Conservation (phyloP, 2,329 filamentous ascomycete species). For the Ophiostoma fasciatum region DNA sequence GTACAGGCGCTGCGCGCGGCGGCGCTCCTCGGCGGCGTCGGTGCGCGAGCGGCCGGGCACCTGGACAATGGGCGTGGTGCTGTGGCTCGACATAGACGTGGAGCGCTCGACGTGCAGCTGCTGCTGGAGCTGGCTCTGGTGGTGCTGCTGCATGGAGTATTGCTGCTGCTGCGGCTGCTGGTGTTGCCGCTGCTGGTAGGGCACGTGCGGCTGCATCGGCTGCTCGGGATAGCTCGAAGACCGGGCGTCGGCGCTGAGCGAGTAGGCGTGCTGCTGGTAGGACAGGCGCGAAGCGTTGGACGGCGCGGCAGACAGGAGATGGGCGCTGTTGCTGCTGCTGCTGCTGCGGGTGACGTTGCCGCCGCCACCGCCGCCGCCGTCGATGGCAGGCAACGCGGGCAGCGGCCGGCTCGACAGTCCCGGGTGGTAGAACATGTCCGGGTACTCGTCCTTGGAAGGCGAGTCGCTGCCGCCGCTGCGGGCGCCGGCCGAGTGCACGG, state of each 20-base stretch:
- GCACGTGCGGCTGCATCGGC: slow-evolving; percentile 1
- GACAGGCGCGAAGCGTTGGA: slow-evolving; percentile 27
- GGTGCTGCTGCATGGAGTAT: slow-evolving; percentile 19
- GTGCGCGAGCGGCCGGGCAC: slow-evolving; percentile 87
- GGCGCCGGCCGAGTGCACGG: slow-evolving; percentile 37
- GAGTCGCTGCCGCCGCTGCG: slow-evolving; percentile 49
- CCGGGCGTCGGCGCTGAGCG: slow-evolving; percentile 32
- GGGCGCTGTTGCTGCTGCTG: slow-evolving; percentile 23
- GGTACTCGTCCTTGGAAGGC: slow-evolving; percentile 56
- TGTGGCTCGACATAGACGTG: slow-evolving; percentile 70
- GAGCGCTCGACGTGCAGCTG: slow-evolving; percentile 48
- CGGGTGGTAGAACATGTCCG: slow-evolving; percentile 89
- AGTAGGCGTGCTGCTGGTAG: slow-evolving; percentile 36
- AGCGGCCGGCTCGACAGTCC: slow-evolving; percentile 53
- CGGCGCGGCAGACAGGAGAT: slow-evolving; percentile 29
- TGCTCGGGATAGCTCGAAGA: slow-evolving; percentile 27
- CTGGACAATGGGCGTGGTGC: slow-evolving; percentile 61
- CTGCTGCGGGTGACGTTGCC: slow-evolving; percentile 27
- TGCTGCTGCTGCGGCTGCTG: slow-evolving; percentile 18
- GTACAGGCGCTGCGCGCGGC: slow-evolving; percentile 36
- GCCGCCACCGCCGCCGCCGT: too few relatives aligned
- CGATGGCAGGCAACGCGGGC: slow-evolving; percentile 48
- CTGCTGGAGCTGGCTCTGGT: slow-evolving; percentile 29
- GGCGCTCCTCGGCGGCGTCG: slow-evolving; percentile 65
- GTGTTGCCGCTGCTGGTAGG: slow-evolving; percentile 26